Evolutionary conservation across 345 rosid species (phyloP).

Genomic region (Linum trigynum): DNA sequence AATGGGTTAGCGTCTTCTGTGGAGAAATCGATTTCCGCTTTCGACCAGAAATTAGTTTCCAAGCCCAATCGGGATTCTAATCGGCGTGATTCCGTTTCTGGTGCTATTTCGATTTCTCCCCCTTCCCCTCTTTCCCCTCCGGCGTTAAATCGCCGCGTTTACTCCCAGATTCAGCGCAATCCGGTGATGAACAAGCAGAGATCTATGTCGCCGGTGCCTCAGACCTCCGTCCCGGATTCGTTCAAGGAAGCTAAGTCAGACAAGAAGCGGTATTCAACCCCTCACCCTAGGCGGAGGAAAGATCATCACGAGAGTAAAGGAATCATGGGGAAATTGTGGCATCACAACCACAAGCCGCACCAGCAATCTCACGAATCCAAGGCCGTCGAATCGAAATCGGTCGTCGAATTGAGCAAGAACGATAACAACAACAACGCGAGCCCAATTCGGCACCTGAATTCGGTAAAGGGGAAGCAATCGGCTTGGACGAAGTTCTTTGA

Average conservation of each 20-base stretch:
- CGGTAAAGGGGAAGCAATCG: constrained; percentile 46
- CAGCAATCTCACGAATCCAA: constrained; percentile 34
- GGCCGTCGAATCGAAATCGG: constrained; percentile 20
- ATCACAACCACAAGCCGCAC: not conserved
- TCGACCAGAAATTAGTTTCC: constrained; percentile 5
- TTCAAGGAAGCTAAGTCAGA: constrained; percentile 77
- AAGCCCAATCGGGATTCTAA: not conserved
- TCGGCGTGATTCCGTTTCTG: no score
- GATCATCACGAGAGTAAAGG: constrained; percentile 32
- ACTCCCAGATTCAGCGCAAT: constrained; percentile 37
- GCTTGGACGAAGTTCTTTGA: constrained; percentile 87
- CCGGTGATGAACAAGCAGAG: constrained; percentile 54
- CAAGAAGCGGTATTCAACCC: constrained; percentile 82
- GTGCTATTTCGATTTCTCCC: no score
- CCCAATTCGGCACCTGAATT: constrained; percentile 52
- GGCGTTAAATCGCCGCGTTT: not conserved
- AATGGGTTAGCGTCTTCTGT: constrained; percentile 11
- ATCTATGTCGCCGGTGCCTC: constrained; percentile 70
- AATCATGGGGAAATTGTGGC: constrained; percentile 21
- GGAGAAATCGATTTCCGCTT: constrained; percentile 18
- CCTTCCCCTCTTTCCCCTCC: no score
- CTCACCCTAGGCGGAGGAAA: constrained; percentile 42
- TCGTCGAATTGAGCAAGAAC: not conserved
- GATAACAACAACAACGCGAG: constrained; percentile 20
- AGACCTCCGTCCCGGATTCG: constrained; percentile 50